Percentiles rank a stretch among this genome's conserved stretches.
Conservation (phyloP, 148 eudicot genomes). For the Rhododendron simsii region DNA sequence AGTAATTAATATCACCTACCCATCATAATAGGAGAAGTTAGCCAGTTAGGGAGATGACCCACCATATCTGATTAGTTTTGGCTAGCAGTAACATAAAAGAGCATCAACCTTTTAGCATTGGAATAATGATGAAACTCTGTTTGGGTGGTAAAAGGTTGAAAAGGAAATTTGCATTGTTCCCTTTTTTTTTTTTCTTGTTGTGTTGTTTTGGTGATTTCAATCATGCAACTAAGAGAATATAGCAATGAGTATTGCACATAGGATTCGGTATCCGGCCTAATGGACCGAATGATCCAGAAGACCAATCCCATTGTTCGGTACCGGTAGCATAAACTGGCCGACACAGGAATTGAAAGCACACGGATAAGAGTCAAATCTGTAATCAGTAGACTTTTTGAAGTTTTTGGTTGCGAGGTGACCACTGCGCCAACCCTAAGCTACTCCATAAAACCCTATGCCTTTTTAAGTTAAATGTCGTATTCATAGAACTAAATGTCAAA, state of each 20-base stretch:
- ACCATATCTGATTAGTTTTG: constrained; percentile 21
- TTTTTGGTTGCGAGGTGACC: neutral
- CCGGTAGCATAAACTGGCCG: neutral
- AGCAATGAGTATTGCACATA: neutral
- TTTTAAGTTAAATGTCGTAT: neutral
- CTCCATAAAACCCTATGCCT: neutral
- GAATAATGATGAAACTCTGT: neutral
- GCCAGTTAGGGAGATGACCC: constrained; percentile 11
- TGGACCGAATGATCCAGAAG: neutral
- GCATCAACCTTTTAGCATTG: neutral
- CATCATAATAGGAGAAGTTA: neutral
- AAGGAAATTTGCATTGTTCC: neutral
- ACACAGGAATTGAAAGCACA: neutral
- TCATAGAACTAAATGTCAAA: constrained; percentile 3
- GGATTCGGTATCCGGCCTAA: neutral
- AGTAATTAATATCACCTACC: neutral
- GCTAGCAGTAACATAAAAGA: constrained; percentile 2
- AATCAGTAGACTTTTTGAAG: neutral
- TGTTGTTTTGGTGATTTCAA: neutral
- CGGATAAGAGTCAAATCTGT: neutral
- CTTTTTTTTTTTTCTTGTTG: neutral
- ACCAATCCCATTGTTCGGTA: neutral
- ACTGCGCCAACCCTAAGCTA: neutral
- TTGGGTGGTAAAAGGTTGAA: neutral
- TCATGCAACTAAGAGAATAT: neutral